A percentile compares a stretch with the other conserved stretches of the same genome.
Evolutionary conservation across 441 rosid species (phyloP).

Genomic region (Pelargonium cotyledonis): DNA sequence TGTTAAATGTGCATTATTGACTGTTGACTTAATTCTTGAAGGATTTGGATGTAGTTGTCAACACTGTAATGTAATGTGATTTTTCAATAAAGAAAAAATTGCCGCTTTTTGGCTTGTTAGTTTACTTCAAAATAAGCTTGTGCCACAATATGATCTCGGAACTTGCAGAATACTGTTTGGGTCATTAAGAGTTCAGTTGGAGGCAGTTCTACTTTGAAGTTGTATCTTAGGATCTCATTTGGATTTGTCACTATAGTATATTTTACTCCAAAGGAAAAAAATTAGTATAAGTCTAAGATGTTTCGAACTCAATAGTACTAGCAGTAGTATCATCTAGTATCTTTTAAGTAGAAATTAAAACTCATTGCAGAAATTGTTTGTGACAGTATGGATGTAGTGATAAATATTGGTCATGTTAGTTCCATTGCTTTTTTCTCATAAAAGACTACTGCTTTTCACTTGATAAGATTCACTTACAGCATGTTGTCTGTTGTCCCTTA

Average conservation of each 20-base stretch:
- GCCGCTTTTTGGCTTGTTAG: not conserved
- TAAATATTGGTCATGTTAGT: not conserved
- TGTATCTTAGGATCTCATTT: not conserved
- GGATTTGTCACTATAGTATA: not conserved
- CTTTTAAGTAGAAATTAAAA: not conserved
- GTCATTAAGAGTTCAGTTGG: not conserved
- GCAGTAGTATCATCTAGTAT: not conserved
- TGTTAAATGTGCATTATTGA: not conserved
- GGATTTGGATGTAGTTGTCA: too few species aligned
- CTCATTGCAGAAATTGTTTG: not conserved
- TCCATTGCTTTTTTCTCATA: not conserved
- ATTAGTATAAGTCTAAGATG: not conserved
- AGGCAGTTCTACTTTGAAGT: not conserved
- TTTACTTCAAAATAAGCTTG: not conserved
- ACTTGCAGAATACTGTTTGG: too few species aligned
- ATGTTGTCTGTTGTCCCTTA: too few species aligned
- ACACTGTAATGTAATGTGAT: not conserved
- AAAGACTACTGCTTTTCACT: too few species aligned
- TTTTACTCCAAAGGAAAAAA: too few species aligned
- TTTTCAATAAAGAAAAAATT: not conserved
- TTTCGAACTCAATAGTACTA: not conserved
- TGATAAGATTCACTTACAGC: too few species aligned
- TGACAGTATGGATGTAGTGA: not conserved
- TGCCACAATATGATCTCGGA: not conserved
- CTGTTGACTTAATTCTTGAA: too few species aligned